A percentile compares a stretch with the other conserved stretches of the same genome.
Conservation (phyloP, 495 filamentous ascomycete genomes). For the Penicillium chermesinum region DNA sequence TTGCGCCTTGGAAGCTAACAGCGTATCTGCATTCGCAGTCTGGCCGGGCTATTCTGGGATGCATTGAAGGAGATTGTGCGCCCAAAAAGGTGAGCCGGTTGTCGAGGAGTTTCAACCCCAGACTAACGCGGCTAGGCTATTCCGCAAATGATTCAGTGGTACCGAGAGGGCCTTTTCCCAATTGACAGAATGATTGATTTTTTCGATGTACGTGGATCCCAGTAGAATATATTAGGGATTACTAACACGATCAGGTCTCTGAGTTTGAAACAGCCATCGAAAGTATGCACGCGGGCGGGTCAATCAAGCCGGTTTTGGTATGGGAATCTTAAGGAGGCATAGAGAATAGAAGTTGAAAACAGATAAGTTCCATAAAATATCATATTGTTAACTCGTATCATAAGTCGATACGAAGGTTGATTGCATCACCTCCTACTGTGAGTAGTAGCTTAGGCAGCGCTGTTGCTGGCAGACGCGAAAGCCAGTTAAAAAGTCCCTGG, state of each 20-base stretch:
- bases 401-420: too few relatives aligned
- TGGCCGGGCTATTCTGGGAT: conserved; percentile 16
- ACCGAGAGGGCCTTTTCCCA: conserved; percentile 34
- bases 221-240: not conserved
- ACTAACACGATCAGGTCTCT: not conserved
- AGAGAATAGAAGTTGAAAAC: not conserved
- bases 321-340: conserved; percentile 5
- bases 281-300: not conserved
- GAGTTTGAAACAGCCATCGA: conserved; percentile 1
- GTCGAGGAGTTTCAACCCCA: not conserved
- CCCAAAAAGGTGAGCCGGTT: conserved; percentile 9
- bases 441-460: too few relatives aligned
- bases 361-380: too few relatives aligned
- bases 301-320: conserved; percentile 7
- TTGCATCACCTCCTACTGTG: too few relatives aligned
- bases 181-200: not conserved
- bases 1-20: not conserved
- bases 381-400: too few relatives aligned
- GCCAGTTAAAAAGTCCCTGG: not conserved
- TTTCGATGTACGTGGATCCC: conserved; percentile 2
- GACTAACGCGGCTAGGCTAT: conserved; percentile 18
- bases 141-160: conserved; percentile 31
- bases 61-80: conserved; percentile 17
- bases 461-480: not conserved
- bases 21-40: conserved; percentile 3